These are phyloP conservation scores for Aspergillus funiculosus DNA, from an alignment of 495 filamentous ascomycete genomes.

Conservation along the genomic window DNA sequence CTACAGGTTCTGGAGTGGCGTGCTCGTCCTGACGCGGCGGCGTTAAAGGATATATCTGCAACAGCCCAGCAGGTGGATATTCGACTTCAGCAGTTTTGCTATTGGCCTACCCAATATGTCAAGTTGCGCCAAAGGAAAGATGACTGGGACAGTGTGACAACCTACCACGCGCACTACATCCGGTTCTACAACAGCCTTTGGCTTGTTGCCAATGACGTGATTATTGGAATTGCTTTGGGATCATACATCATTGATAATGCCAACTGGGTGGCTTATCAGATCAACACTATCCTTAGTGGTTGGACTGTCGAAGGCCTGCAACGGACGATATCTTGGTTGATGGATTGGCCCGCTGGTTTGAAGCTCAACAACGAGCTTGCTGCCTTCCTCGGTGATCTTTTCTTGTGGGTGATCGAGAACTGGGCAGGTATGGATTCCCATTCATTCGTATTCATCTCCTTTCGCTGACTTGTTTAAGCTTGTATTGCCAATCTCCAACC, in stretches of 20 bases:
- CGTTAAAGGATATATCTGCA: slow-evolving; percentile 90
- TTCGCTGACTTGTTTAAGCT: slow-evolving; percentile 38
- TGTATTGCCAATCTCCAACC: slow-evolving; percentile 73
- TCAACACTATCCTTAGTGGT: slow-evolving; percentile 66
- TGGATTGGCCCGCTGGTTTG: slow-evolving; percentile 94
- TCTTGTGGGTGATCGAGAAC: slow-evolving; percentile 96
- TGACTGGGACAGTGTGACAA: slow-evolving; percentile 94
- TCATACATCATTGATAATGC: slow-evolving; percentile 97
- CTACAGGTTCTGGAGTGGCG: slow-evolving; percentile 84
- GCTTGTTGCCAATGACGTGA: slow-evolving; percentile 98
- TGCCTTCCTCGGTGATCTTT: slow-evolving; percentile 86
- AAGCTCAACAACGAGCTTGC: slow-evolving; percentile 96
- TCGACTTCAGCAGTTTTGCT: slow-evolving; percentile 95
- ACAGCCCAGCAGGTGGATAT: slow-evolving; percentile 99
- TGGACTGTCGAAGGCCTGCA: slow-evolving; percentile 90
- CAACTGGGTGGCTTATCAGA: slow-evolving; percentile 73
- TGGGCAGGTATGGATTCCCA: slow-evolving; percentile 64
- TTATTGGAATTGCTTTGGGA: slow-evolving; percentile 93
- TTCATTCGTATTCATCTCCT: not conserved
- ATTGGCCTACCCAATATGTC: slow-evolving; percentile 95
- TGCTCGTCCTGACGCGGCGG: slow-evolving; percentile 68
- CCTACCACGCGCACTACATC: slow-evolving; percentile 95
- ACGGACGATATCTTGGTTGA: slow-evolving; percentile 89
- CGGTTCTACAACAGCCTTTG: slow-evolving; percentile 98
- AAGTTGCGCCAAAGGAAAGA: slow-evolving; percentile 81